Conservation (phyloP, 129 eudicot species). For the sunflower (Helianthus annuus) region DNA sequence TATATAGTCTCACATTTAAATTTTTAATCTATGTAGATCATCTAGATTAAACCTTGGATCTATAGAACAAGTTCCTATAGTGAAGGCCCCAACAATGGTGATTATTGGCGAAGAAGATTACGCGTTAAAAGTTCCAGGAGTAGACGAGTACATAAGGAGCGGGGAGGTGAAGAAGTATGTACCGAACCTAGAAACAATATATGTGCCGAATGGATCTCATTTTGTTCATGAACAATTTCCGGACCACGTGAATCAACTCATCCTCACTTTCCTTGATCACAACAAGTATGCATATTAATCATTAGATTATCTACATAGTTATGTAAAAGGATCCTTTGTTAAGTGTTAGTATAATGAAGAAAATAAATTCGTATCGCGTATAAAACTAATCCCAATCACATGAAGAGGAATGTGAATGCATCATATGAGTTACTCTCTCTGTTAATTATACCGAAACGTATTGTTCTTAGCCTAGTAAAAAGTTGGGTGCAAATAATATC, state of each 20-base stretch:
- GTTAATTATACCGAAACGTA: too few species aligned
- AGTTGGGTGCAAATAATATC: too few species aligned
- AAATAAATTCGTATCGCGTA: too few species aligned
- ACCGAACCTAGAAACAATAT: constrained; percentile 22
- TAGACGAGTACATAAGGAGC: constrained; percentile 20
- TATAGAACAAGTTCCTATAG: constrained; percentile 12
- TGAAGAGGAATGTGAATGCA: too few species aligned
- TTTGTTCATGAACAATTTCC: constrained; percentile 47
- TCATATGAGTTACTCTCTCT: too few species aligned
- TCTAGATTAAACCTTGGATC: constrained; percentile 21
- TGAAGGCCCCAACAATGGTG: constrained; percentile 27
- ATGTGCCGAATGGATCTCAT: constrained; percentile 32
- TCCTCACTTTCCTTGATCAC: constrained; percentile 31
- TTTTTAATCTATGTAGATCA: neutral
- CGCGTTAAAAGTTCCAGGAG: constrained; percentile 2
- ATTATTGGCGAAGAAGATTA: constrained; percentile 29
- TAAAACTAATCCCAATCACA: too few species aligned
- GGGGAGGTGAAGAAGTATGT: constrained; percentile 39
- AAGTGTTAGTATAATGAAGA: too few species aligned
- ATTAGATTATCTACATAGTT: too few species aligned
- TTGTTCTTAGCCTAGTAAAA: too few species aligned
- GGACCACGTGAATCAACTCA: constrained; percentile 38
- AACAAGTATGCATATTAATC: constrained; percentile 4
- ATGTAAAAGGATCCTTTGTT: too few species aligned
- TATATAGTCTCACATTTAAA: too few species aligned